Evolutionary conservation across 768 basidiomycete species (phyloP), one percentile per base, ranked within the genome.

Genomic region (Leccinum boreale): DNA sequence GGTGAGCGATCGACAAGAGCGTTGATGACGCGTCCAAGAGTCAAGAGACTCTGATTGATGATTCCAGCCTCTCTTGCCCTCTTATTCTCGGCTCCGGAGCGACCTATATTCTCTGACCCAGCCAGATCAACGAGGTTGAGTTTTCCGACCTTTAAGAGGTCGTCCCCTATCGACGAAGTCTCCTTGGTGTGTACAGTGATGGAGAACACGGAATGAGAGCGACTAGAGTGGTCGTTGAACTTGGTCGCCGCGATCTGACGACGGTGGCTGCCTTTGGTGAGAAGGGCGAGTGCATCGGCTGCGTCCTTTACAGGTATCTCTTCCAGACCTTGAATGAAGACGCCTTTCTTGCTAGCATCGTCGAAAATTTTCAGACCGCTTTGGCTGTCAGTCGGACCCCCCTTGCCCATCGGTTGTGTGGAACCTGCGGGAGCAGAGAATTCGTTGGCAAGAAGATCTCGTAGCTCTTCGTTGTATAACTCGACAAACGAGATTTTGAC

Each of bases 141-240:
- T 71, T 98, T 98, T 23, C 97, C 97, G 31, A 94, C 87, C 68
- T 89, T 90, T 49, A 98, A 78, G 6, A 97, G 77, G 69, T 98
- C 95, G 61, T 98, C 93, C 2, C 91, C 91, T 36, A 85, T 77
- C 10, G 80, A 71, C 1, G 85, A 84, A 1, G 83, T 82, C 69
- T 97, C 94, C 66, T 95, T 98, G 61, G 86, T 84, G 67, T 97
- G 93, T 0, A 99, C 89, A 0, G 92, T 94, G 65, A 99, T 85
- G n/a, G 93, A 91, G 73, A 99, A 98, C 15, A 99, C 89, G 1
- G 95, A 97, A 70, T 99, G 97, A 0, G 97, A 98, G 14, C 97
- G 94, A 74, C 94, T 92, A 5, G 93, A 96, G 64, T 94, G 91
- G 67, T 98, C 94, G 70, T 99, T 99, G 81, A 98, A 96, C 70